These are phyloP conservation scores for Agrocybe chaxingu DNA, from an alignment of 768 basidiomycete genomes.

Conservation along the genomic window DNA sequence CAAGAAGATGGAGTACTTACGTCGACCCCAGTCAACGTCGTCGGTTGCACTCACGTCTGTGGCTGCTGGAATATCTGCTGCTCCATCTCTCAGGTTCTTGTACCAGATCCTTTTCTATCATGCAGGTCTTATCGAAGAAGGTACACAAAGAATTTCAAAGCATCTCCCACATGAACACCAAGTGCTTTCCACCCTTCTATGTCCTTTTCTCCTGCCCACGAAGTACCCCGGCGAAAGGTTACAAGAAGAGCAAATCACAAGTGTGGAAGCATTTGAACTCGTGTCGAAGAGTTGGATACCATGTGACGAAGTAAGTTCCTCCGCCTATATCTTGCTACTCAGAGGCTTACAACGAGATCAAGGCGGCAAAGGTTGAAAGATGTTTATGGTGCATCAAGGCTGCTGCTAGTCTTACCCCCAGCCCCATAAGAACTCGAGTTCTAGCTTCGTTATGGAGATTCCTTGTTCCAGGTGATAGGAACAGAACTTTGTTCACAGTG, in stretches of 20 bases:
- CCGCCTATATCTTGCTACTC: background rate
- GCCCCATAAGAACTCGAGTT: slow-evolving; percentile 42
- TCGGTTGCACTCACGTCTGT: slow-evolving; percentile 31
- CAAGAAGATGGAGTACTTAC: slow-evolving; percentile 31
- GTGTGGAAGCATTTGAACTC: slow-evolving; percentile 62
- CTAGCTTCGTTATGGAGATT: slow-evolving; percentile 46
- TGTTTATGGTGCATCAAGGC: slow-evolving; percentile 73
- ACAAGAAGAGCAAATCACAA: slow-evolving; percentile 52
- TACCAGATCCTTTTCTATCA: slow-evolving; percentile 46
- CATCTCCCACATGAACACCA: slow-evolving; percentile 54
- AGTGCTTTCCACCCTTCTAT: slow-evolving; percentile 55
- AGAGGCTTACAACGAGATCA: slow-evolving; percentile 3
- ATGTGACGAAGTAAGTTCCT: slow-evolving; percentile 45
- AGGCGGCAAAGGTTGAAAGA: slow-evolving; percentile 52
- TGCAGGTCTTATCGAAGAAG: slow-evolving; percentile 27
- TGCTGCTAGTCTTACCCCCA: slow-evolving; percentile 37
- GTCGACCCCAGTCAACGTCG: slow-evolving; percentile 34
- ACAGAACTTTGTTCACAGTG: slow-evolving; percentile 38
- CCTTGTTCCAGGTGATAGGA: slow-evolving; percentile 40
- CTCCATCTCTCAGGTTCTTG: slow-evolving; percentile 38
- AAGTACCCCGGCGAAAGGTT: slow-evolving; percentile 23
- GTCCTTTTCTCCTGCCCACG: slow-evolving; percentile 47
- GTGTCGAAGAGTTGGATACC: slow-evolving; percentile 55
- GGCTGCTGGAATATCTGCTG: slow-evolving; percentile 19
- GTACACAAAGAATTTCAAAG: slow-evolving; percentile 17